These are phyloP conservation scores for Verticillium nubilum DNA, from an alignment of 2,329 filamentous ascomycete species.

Conservation along the genomic window DNA sequence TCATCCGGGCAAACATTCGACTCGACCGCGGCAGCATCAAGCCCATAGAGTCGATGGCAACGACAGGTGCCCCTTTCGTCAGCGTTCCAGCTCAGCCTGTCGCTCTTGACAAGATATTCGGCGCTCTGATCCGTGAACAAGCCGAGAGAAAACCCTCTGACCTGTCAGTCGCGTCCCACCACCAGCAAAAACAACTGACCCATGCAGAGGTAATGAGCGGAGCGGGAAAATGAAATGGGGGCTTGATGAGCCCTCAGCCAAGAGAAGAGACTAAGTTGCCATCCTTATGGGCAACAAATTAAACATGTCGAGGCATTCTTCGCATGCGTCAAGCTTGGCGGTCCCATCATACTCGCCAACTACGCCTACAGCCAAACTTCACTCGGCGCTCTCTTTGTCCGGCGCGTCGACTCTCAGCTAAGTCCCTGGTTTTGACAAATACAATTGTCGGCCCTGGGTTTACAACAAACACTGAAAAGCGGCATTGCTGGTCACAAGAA, in stretches of 20 bases:
- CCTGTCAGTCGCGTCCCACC: not conserved
- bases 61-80: not conserved
- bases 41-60: not conserved
- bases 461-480: not conserved
- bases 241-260: not conserved
- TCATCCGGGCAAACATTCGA: not conserved
- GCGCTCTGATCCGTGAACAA: not conserved
- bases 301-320: not conserved
- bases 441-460: not conserved
- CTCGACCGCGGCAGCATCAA: not conserved
- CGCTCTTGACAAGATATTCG: not conserved
- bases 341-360: not conserved
- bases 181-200: not conserved
- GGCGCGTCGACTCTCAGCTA: not conserved
- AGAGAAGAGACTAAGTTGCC: not conserved
- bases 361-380: slow-evolving; percentile 1
- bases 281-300: slow-evolving; percentile 1
- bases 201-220: not conserved
- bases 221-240: not conserved
- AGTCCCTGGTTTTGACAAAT: not conserved
- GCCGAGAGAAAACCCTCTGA: not conserved
- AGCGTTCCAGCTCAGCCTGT: not conserved
- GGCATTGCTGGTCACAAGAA: not conserved
- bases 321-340: not conserved
- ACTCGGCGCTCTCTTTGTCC: not conserved